These are phyloP conservation scores for Saraca asoca DNA, from an alignment of 331 rosid species.

Conservation along the genomic window DNA sequence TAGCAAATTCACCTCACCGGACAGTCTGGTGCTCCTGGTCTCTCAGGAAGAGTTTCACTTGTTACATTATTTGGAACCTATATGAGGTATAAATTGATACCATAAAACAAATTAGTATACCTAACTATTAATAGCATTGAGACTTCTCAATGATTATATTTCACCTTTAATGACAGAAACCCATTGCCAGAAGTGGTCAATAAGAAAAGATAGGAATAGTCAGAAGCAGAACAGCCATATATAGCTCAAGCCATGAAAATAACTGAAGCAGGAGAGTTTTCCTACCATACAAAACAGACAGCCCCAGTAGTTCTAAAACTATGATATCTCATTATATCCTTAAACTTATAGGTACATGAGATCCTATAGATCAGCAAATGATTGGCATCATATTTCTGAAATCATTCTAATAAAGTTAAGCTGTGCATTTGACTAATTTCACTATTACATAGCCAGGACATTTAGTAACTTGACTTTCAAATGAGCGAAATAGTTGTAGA, in stretches of 20 bases:
- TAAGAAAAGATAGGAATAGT: not conserved
- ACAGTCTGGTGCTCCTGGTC: conserved; percentile 84
- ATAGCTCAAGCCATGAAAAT: conserved; percentile 18
- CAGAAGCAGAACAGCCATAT: conserved; percentile 22
- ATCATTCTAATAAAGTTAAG: conserved; percentile 24
- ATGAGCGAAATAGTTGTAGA: conserved; percentile 8
- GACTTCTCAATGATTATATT: conserved; percentile 18
- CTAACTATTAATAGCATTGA: conserved; percentile 2
- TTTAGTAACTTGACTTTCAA: conserved; percentile 9
- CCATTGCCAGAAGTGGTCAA: conserved; percentile 20
- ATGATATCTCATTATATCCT: conserved; percentile 8
- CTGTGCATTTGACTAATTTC: not conserved
- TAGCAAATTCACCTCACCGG: conserved; percentile 62
- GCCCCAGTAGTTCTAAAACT: conserved; percentile 3
- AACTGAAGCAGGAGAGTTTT: conserved; percentile 18
- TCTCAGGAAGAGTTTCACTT: conserved; percentile 80
- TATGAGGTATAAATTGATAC: conserved; percentile 37
- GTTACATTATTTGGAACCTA: conserved; percentile 70
- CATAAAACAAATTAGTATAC: conserved; percentile 27
- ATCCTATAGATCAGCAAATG: conserved; percentile 19
- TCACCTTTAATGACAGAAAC: conserved; percentile 24
- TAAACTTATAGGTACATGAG: conserved; percentile 12
- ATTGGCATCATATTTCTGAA: conserved; percentile 7
- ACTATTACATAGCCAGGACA: conserved; percentile 2
- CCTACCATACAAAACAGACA: conserved; percentile 16